Evolutionary conservation across 1,284 basidiomycete species (phyloP).

Genomic region (Cutaneotrichosporon arboriforme): DNA sequence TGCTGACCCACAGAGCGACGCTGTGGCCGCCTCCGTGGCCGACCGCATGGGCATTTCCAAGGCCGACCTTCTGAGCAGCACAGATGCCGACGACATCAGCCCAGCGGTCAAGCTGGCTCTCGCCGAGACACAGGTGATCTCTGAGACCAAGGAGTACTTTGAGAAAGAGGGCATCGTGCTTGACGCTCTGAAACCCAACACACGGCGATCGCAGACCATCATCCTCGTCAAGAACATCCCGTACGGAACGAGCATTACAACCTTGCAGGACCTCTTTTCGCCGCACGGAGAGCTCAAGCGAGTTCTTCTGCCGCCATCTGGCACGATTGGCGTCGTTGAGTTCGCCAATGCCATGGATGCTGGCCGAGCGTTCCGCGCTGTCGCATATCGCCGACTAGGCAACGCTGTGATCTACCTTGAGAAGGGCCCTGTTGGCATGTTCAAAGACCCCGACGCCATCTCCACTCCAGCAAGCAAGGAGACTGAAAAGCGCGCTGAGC

Average conservation of each 20-base stretch:
- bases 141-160: constrained; percentile 87
- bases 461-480: constrained; percentile 30
- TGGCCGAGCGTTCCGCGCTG: constrained; percentile 66
- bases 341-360: constrained; percentile 69
- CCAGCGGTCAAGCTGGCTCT: constrained; percentile 85
- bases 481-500: constrained; percentile 48
- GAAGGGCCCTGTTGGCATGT: constrained; percentile 81
- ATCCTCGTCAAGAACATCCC: constrained; percentile 97
- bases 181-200: constrained; percentile 50
- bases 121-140: constrained; percentile 92
- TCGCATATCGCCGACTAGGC: constrained; percentile 83
- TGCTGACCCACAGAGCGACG: constrained; percentile 62
- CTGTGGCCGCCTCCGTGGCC: constrained; percentile 76
- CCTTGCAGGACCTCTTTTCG: constrained; percentile 73
- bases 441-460: constrained; percentile 43
- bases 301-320: constrained; percentile 82
- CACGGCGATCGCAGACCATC: constrained; percentile 65
- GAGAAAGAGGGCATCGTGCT: constrained; percentile 57
- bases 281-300: constrained; percentile 69
- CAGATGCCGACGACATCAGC: constrained; percentile 53
- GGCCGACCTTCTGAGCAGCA: constrained; percentile 63
- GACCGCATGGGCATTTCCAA: constrained; percentile 77
- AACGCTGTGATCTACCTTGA: constrained; percentile 89
- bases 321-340: constrained; percentile 90
- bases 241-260: constrained; percentile 71